Base-by-base conservation (phyloP, 805 yeast species). In the Candida cerambycidarum region DNA sequence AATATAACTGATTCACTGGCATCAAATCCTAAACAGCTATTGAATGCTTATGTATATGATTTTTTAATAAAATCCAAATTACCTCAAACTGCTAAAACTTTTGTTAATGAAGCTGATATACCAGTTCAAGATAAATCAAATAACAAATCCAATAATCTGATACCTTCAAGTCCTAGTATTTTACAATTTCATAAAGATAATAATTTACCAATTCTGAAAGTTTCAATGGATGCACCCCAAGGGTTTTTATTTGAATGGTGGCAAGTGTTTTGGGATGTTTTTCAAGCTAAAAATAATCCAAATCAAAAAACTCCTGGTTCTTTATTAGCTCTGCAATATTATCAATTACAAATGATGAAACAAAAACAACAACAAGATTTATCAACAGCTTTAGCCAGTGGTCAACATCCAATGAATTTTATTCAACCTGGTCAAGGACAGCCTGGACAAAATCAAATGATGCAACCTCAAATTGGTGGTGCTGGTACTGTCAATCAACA, bases 211-310 rank as follows among this genome's bases (percentile, higher is more conserved):
- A 67, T 69, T 12, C 58, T 79, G 27, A 65, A 69, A 16, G 72
- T 82, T 56, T 69, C 80, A 9, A 78, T 85, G 75, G 93, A 89
- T 56, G 84, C 95, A 2, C 93, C 95, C 0, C 87, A 83, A 53
- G 93, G 96, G 5, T 89, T 88, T 56, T 65, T 89, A 17, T 83
- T 79, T 55, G 97, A 90, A 61, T 89, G 97, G 97, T 89, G 97
- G 97, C 89, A 82, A 69, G 81, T 90, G 13, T 90, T 89, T 59
- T 90, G 97, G 97, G 97, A 89, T 59, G 82, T 89, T 21, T 87
- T 84, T 63, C 85, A 85, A 56, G 95, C 95, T 2, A 75, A 89
- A 53, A 80, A 87, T 32, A 80, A 78, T 48, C 69, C 39, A 9
- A 36, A 36, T 36, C 39, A 16, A 9, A 32, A 27, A 13, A 36